Conservation (phyloP, 352 stramenopile genomes). For the Phytophthora uliginosa region DNA sequence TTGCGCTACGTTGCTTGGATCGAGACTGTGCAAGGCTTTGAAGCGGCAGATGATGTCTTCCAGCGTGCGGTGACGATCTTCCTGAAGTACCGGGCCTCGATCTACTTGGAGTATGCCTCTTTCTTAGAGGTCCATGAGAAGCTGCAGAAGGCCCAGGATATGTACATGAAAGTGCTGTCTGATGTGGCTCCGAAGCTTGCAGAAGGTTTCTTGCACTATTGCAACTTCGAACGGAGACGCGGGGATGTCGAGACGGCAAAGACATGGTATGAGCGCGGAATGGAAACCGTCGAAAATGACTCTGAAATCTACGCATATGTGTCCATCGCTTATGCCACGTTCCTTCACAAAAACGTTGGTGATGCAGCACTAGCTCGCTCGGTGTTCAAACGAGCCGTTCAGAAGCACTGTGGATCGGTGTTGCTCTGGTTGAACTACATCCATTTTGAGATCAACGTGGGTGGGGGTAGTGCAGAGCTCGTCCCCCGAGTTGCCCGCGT, state of each 20-base stretch:
- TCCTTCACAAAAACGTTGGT: slow-evolving; percentile 57
- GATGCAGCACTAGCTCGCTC: slow-evolving; percentile 51
- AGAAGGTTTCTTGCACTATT: slow-evolving; percentile 72
- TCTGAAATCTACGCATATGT: slow-evolving; percentile 60
- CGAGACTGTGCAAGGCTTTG: slow-evolving; percentile 63
- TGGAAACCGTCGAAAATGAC: slow-evolving; percentile 54
- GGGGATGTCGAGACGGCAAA: slow-evolving; percentile 61
- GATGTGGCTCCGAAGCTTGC: slow-evolving; percentile 68
- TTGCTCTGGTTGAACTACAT: slow-evolving; percentile 78
- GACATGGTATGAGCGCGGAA: slow-evolving; percentile 60
- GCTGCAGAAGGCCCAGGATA: slow-evolving; percentile 54
- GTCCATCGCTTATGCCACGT: slow-evolving; percentile 67
- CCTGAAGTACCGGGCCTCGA: slow-evolving; percentile 76
- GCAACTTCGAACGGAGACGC: slow-evolving; percentile 79
- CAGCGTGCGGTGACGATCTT: slow-evolving; percentile 72
- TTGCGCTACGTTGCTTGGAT: slow-evolving; percentile 76
- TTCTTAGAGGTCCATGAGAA: slow-evolving; percentile 78
- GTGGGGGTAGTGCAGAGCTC: slow-evolving; percentile 32
- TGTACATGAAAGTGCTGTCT: slow-evolving; percentile 67
- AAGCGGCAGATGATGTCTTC: slow-evolving; percentile 73
- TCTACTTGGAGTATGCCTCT: slow-evolving; percentile 79
- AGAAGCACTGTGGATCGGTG: slow-evolving; percentile 55
- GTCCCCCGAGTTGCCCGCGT: slow-evolving; percentile 53
- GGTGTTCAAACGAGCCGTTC: slow-evolving; percentile 55
- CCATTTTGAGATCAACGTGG: slow-evolving; percentile 69